Evolutionary conservation across 2,329 filamentous ascomycete species (phyloP), one percentile per base, ranked within the genome.

Genomic region (Fusarium xylarioides): DNA sequence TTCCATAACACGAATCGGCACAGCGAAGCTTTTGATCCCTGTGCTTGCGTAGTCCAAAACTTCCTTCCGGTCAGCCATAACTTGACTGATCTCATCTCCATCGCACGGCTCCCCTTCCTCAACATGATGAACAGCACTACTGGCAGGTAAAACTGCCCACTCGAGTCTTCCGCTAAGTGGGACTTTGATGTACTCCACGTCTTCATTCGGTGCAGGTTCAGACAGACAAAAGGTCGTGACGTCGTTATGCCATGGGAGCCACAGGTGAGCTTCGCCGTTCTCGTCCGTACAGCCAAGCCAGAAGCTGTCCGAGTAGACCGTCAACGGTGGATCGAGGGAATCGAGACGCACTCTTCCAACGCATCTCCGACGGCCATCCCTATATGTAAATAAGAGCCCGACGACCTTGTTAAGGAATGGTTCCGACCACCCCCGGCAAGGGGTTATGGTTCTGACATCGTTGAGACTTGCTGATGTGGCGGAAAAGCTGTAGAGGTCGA

Each of bases 241-340:
- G 0, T 1, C 8, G 0, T 4, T 1, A 11, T 40, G 0, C 19
- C 35, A 11, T 21, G 46, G 54, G 11, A n/a, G 12, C 21, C 30
- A 47, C 5, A 7, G 9, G 16, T 26, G 10, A 9, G 26, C 11
- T 7, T 6, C 12, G 7, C 23, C 2, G 19, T 12, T 5, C 3
- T 43, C 5, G 38, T 19, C 4, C 2, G 11, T 3, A 11, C 21
- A 35, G 7, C 40, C 43, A 11, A 63, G 23, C 53, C 53, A 63
- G 28, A 58, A 43, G 1, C 6, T 1, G n/a, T 28, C 4, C 2
- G 47, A 43, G 7, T 1, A 18, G 7, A 54, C 21, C 4, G 4
- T 0, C 14, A 18, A n/a, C 1, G 38, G 30, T 1, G n/a, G 4
- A 0, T 26, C 38, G 0, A 53, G 37, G 4, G 2, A 54, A 40